A percentile compares a stretch with the other conserved stretches of the same genome.
These are phyloP conservation scores for Trichoderma semiorbis DNA, from an alignment of 2,329 filamentous ascomycete species.

Conservation along the genomic window DNA sequence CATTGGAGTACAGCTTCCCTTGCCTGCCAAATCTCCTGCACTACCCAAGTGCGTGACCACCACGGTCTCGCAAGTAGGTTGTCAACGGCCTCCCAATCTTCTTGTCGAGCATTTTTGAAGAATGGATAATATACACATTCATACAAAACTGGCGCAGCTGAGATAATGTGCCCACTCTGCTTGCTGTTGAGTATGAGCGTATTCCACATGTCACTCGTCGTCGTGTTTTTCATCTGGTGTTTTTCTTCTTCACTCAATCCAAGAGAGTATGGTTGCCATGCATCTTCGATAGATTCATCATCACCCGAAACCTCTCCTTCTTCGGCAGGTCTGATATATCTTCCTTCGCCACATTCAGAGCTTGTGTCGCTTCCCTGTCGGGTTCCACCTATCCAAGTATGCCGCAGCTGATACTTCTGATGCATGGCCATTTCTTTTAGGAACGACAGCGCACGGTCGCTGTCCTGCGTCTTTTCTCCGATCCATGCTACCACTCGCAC, in stretches of 20 bases:
- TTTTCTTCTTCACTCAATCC: background rate
- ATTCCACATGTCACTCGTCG: background rate
- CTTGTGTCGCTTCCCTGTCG: too few relatives aligned
- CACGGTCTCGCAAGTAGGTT: background rate
- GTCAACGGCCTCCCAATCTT: background rate
- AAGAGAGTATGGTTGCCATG: background rate
- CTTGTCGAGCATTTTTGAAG: background rate
- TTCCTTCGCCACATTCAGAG: background rate
- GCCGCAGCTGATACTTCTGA: too few relatives aligned
- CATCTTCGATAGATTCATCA: background rate
- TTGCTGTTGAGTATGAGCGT: background rate
- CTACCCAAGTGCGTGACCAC: background rate
- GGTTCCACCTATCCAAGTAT: too few relatives aligned
- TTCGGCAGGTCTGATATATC: background rate
- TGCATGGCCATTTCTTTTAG: too few relatives aligned
- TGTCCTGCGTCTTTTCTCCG: too few relatives aligned
- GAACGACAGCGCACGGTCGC: too few relatives aligned
- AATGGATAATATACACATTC: background rate
- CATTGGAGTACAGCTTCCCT: background rate
- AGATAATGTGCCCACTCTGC: background rate
- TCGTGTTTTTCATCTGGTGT: background rate
- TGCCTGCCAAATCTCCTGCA: background rate
- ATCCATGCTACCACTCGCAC: too few relatives aligned
- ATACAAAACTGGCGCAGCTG: background rate
- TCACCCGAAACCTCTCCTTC: background rate